phyloP scores from a whole-genome alignment of 352 stramenopile genomes.

The Aphanomyces astaci region DNA sequence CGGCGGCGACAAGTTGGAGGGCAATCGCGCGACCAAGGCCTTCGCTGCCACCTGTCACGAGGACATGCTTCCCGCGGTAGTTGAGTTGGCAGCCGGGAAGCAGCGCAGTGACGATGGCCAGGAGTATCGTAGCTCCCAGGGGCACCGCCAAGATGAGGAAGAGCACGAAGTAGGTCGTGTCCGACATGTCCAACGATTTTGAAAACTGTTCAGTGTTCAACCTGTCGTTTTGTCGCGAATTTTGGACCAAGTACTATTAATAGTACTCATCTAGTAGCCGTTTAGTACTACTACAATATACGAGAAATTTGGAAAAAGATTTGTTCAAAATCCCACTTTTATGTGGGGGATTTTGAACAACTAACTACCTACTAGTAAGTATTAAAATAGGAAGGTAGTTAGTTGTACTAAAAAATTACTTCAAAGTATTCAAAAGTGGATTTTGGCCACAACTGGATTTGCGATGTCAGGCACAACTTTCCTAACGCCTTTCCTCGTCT shows the following conservation, averaged over 20 bases:
- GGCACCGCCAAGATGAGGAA: slow-evolving; percentile 17
- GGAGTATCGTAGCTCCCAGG: not conserved
- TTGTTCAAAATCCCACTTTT: too few species aligned
- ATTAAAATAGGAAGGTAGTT: too few species aligned
- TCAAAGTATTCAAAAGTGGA: too few species aligned
- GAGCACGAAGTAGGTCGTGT: slow-evolving; percentile 1
- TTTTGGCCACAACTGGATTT: too few species aligned
- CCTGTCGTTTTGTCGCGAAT: too few species aligned
- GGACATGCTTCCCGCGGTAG: slow-evolving; percentile 11
- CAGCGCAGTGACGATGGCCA: not conserved
- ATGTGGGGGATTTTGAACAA: too few species aligned
- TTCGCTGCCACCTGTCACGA: slow-evolving; percentile 5
- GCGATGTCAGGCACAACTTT: not conserved
- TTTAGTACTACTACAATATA: too few species aligned
- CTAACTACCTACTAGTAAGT: too few species aligned
- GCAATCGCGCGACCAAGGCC: slow-evolving; percentile 1
- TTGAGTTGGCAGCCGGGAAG: not conserved
- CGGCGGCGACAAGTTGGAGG: not conserved
- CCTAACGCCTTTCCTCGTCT: slow-evolving; percentile 7
- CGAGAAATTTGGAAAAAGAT: not conserved
- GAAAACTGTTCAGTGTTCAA: not conserved
- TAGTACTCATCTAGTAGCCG: too few species aligned
- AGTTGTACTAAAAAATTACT: too few species aligned
- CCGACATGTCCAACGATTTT: slow-evolving; percentile 6
- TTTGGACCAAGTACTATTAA: too few species aligned